Percentiles rank a stretch among this genome's conserved stretches.
Evolutionary conservation across 179 eudicot species (phyloP).

Genomic region (Beta macrorhiza): DNA sequence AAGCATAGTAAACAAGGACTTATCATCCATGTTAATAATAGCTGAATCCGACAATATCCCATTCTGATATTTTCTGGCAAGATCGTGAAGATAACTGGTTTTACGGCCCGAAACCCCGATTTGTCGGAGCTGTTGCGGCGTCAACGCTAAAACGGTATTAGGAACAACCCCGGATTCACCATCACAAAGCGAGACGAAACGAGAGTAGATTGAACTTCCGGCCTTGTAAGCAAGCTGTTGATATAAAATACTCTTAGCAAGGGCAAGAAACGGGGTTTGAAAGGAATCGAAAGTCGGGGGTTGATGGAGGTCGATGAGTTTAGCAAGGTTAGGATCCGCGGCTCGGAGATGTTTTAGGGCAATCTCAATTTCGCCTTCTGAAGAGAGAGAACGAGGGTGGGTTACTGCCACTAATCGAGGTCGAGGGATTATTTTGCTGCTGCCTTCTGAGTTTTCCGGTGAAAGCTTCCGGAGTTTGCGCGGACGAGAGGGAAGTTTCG

Average conservation of each 20-base stretch:
- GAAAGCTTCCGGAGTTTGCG: conserved; percentile 68
- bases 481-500: conserved; percentile 81
- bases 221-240: conserved; percentile 91
- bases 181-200: conserved; percentile 73
- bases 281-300: conserved; percentile 64
- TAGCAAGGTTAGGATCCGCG: conserved; percentile 50
- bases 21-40: conserved; percentile 78
- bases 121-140: conserved; percentile 63
- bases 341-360: conserved; percentile 61
- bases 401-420: not conserved
- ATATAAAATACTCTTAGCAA: conserved; percentile 66
- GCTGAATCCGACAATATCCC: conserved; percentile 69
- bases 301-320: conserved; percentile 42
- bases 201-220: conserved; percentile 65
- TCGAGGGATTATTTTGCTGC: conserved; percentile 8
- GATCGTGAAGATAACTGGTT: conserved; percentile 65
- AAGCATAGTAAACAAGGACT: conserved; percentile 77
- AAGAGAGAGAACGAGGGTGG: conserved; percentile 37
- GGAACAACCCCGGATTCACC: conserved; percentile 59
- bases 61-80: conserved; percentile 67
- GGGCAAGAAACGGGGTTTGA: conserved; percentile 67
- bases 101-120: conserved; percentile 84
- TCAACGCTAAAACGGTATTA: conserved; percentile 45
- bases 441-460: conserved; percentile 18
- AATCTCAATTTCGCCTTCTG: conserved; percentile 47